Conservation (phyloP, 176 grass and related monocot species). For the Phyllostachys edulis region DNA sequence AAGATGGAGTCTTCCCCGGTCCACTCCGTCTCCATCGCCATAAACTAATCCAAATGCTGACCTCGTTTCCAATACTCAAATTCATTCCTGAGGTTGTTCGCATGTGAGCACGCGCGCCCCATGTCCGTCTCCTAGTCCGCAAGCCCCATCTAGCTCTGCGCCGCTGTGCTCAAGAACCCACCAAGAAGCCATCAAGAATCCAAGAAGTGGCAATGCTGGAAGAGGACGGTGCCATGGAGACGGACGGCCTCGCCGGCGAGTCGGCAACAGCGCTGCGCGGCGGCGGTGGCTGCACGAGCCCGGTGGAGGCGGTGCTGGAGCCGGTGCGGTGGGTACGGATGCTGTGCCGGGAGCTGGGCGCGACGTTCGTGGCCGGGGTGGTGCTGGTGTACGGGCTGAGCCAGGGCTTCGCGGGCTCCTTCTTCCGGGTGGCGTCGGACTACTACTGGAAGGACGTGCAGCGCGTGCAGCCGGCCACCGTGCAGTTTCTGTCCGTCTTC, state of each 20-base stretch:
- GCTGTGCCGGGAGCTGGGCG: slow-evolving; percentile 82
- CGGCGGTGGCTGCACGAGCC: not conserved
- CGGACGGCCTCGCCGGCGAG: slow-evolving; percentile 42
- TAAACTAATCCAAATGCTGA: slow-evolving; percentile 20
- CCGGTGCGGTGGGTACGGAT: slow-evolving; percentile 73
- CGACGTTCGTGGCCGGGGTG: slow-evolving; percentile 71
- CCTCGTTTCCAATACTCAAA: slow-evolving; percentile 8
- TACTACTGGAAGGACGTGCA: slow-evolving; percentile 99
- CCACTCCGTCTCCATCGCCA: not conserved
- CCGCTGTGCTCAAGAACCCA: not conserved
- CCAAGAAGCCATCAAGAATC: not conserved
- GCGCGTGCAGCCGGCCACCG: slow-evolving; percentile 65
- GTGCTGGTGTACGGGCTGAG: slow-evolving; percentile 85
- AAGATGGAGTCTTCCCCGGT: slow-evolving; percentile 26
- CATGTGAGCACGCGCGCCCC: slow-evolving; percentile 4
- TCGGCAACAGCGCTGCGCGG: not conserved
- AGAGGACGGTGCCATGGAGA: slow-evolving; percentile 40
- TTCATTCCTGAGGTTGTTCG: not conserved
- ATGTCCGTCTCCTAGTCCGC: not conserved
- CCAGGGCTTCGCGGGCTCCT: slow-evolving; percentile 75
- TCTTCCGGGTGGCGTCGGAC: slow-evolving; percentile 71
- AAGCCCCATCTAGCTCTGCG: not conserved
- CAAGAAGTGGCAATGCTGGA: not conserved
- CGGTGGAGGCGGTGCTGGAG: slow-evolving; percentile 28
- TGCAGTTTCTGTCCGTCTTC: slow-evolving; percentile 76